Evolutionary conservation across 306 rosid species (phyloP).

Genomic region (Biancaea sappan): DNA sequence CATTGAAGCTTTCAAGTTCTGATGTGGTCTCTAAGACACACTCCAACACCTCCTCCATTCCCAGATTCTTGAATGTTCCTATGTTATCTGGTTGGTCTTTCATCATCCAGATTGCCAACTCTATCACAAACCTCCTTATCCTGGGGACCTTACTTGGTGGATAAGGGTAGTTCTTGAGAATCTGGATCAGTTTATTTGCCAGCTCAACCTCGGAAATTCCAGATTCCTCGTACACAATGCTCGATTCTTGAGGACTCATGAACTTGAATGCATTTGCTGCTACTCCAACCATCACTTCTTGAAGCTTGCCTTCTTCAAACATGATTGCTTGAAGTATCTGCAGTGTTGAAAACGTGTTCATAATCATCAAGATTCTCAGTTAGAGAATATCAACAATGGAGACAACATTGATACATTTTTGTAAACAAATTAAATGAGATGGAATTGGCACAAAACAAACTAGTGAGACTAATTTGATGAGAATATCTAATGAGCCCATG

Average conservation of each 20-base stretch:
- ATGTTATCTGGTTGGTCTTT: conserved; percentile 56
- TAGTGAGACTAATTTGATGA: no score
- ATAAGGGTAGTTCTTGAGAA: conserved; percentile 60
- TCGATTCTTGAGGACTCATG: conserved; percentile 70
- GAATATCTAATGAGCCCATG: no score
- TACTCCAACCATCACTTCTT: conserved; percentile 95
- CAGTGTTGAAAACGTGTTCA: not conserved
- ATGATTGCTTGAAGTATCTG: conserved; percentile 73
- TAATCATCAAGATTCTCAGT: not conserved
- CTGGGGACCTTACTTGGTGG: conserved; percentile 79
- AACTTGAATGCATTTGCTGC: conserved; percentile 71
- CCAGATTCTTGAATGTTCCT: conserved; percentile 52
- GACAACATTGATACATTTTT: no score
- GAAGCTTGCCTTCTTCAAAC: conserved; percentile 72
- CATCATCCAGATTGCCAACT: conserved; percentile 93
- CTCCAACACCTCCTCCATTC: conserved; percentile 67
- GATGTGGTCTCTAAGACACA: conserved; percentile 84
- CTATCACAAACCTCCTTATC: conserved; percentile 84
- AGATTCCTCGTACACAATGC: conserved; percentile 52
- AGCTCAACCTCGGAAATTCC: conserved; percentile 62
- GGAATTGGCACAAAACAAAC: no score
- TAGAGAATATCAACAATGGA: no score
- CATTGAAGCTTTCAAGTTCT: conserved; percentile 94
- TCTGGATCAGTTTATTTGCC: conserved; percentile 55
- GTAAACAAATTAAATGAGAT: no score